Evolutionary conservation across 352 stramenopile genomes (phyloP).

Genomic region (Pythium utonaiense): DNA sequence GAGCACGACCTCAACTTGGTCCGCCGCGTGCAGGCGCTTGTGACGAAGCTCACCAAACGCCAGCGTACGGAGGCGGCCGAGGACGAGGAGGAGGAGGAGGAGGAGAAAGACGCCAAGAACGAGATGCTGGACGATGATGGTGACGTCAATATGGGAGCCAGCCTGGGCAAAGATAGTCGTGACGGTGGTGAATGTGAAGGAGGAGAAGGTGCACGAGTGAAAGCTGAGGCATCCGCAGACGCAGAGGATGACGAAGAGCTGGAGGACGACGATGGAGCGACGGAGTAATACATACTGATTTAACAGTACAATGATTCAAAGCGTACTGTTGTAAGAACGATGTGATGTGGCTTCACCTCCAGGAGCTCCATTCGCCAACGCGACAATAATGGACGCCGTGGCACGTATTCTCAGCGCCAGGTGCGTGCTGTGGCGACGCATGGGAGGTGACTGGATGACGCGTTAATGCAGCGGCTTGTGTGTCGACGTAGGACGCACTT

Average conservation of each 20-base stretch:
- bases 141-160: not conserved
- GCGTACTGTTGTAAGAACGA: not conserved
- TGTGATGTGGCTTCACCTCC: not conserved
- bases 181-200: not conserved
- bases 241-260: not conserved
- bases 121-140: not conserved
- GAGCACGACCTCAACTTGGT: slow-evolving; percentile 56
- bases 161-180: not conserved
- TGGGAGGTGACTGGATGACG: not conserved
- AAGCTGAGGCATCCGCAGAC: not conserved
- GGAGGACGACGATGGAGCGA: not conserved
- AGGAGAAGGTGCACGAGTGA: not conserved
- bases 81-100: slow-evolving; percentile 2
- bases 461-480: not conserved
- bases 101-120: slow-evolving; percentile 7
- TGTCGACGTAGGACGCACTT: slow-evolving; percentile 23
- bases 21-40: slow-evolving; percentile 51
- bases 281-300: not conserved
- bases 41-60: slow-evolving; percentile 35
- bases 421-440: not conserved
- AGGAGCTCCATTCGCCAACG: too few species aligned
- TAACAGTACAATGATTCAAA: not conserved
- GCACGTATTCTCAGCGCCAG: slow-evolving; percentile 19
- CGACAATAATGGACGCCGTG: not conserved
- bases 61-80: slow-evolving; percentile 20